Conservation (phyloP, 768 basidiomycete species). For the Xanthoconium purpureum region DNA sequence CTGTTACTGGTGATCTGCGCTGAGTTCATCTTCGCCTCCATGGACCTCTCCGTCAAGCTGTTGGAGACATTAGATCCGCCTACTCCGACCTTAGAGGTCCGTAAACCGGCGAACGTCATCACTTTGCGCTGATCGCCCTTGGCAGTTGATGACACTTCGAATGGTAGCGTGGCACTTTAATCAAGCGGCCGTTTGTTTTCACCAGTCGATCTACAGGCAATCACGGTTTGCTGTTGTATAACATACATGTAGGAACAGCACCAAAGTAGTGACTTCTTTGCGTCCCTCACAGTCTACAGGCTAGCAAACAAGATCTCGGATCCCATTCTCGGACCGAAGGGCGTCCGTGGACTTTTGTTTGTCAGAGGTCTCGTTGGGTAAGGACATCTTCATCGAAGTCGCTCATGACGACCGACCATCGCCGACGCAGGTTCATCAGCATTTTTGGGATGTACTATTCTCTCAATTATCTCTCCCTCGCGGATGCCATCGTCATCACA, state of each 20-base stretch:
- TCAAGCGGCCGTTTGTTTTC: background rate
- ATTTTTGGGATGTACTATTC: slow-evolving; percentile 70
- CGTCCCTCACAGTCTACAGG: slow-evolving; percentile 23
- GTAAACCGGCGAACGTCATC: slow-evolving; percentile 5
- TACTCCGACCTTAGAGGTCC: slow-evolving; percentile 55
- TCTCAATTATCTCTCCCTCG: slow-evolving; percentile 70
- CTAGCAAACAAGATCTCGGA: slow-evolving; percentile 44
- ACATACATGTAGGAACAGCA: slow-evolving; percentile 41
- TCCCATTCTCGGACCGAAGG: slow-evolving; percentile 68
- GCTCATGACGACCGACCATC: background rate
- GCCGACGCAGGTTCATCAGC: slow-evolving; percentile 58
- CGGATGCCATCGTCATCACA: slow-evolving; percentile 73
- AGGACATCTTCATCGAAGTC: slow-evolving; percentile 10
- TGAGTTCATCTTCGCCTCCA: slow-evolving; percentile 58
- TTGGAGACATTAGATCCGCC: slow-evolving; percentile 57
- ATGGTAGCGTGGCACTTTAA: slow-evolving; percentile 42
- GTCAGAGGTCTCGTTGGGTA: slow-evolving; percentile 65
- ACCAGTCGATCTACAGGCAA: slow-evolving; percentile 32
- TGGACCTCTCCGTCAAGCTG: slow-evolving; percentile 63
- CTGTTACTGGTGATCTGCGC: slow-evolving; percentile 55
- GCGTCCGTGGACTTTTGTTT: slow-evolving; percentile 54
- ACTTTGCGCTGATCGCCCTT: background rate
- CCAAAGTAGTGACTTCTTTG: background rate
- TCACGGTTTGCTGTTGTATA: slow-evolving; percentile 53
- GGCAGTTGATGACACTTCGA: slow-evolving; percentile 51